phyloP scores from a whole-genome alignment of 352 stramenopile species.

The Thraustochytrium striatum region DNA sequence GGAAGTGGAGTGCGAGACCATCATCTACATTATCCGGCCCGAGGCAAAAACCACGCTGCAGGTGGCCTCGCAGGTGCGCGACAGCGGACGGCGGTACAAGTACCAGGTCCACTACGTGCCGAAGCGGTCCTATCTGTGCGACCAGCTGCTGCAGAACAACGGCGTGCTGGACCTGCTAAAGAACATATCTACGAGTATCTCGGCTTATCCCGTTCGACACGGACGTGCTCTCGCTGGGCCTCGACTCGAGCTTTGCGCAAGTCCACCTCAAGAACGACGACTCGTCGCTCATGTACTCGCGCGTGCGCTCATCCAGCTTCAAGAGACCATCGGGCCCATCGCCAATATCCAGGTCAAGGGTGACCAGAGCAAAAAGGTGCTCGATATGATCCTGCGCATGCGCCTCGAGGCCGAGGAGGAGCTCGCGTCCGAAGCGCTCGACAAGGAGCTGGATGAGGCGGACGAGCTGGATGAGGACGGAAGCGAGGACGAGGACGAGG shows the following conservation, averaged over 20 bases:
- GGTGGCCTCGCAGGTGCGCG: slow-evolving; percentile 23
- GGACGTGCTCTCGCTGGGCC: slow-evolving; percentile 37
- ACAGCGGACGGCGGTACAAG: neutral
- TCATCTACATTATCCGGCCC: slow-evolving; percentile 35
- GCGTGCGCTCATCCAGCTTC: slow-evolving; percentile 60
- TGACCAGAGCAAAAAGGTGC: slow-evolving; percentile 65
- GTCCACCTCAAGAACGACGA: slow-evolving; percentile 53
- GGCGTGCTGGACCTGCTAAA: slow-evolving; percentile 34
- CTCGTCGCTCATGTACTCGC: slow-evolving; percentile 61
- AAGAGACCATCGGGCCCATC: slow-evolving; percentile 64
- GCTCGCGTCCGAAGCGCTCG: slow-evolving; percentile 7
- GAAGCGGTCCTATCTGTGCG: slow-evolving; percentile 33
- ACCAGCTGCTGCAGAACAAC: neutral
- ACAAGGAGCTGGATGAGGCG: slow-evolving; percentile 27
- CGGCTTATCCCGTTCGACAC: slow-evolving; percentile 37
- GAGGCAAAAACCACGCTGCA: slow-evolving; percentile 19
- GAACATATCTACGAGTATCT: slow-evolving; percentile 38
- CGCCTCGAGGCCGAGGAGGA: slow-evolving; percentile 20
- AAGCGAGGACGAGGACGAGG: neutral
- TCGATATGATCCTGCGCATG: slow-evolving; percentile 62
- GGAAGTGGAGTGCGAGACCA: slow-evolving; percentile 19
- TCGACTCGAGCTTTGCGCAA: slow-evolving; percentile 52
- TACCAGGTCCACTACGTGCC: slow-evolving; percentile 43
- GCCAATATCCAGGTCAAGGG: slow-evolving; percentile 72
- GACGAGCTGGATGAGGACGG: slow-evolving; percentile 3